Evolutionary conservation across 2,329 filamentous ascomycete species (phyloP).

Genomic region (Capronia americana): DNA sequence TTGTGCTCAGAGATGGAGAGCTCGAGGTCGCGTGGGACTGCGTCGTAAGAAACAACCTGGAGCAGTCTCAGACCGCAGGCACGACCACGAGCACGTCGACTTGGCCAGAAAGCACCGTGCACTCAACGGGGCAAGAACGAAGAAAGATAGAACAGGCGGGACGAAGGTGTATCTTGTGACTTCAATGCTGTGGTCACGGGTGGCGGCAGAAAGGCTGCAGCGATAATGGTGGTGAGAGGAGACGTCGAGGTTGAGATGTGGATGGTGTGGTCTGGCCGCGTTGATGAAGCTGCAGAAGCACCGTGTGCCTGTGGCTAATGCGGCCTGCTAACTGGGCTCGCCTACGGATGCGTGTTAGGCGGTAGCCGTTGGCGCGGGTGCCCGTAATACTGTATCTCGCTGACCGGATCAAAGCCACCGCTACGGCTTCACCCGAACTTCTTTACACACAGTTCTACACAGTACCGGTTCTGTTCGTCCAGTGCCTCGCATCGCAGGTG

Average conservation of each 20-base stretch:
- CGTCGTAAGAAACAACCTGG: constrained; percentile 1
- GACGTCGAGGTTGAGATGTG: constrained; percentile 1
- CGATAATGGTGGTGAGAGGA: constrained; percentile 4
- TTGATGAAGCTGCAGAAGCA: constrained; percentile 13
- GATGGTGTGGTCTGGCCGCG: constrained; percentile 2
- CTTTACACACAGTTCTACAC: neutral
- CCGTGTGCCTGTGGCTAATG: constrained; percentile 11
- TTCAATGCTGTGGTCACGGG: neutral
- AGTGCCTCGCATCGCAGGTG: neutral
- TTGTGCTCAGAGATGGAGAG: constrained; percentile 18
- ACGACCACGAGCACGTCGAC: constrained; percentile 6
- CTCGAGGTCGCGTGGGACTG: neutral
- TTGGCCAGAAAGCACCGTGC: neutral
- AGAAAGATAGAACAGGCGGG: neutral
- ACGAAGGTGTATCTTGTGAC: constrained; percentile 16
- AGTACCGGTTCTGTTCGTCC: neutral
- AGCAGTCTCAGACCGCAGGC: constrained; percentile 7
- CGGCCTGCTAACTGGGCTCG: neutral
- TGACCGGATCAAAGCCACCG: neutral
- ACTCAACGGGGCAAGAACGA: constrained; percentile 9
- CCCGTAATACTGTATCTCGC: constrained; percentile 4
- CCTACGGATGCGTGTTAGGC: constrained; percentile 13
- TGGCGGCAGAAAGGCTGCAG: constrained; percentile 8
- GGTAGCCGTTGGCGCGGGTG: constrained; percentile 6
- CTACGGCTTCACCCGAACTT: constrained; percentile 1